phyloP scores from a whole-genome alignment of 495 filamentous ascomycete species.

The Neurospora tetrasperma region DNA sequence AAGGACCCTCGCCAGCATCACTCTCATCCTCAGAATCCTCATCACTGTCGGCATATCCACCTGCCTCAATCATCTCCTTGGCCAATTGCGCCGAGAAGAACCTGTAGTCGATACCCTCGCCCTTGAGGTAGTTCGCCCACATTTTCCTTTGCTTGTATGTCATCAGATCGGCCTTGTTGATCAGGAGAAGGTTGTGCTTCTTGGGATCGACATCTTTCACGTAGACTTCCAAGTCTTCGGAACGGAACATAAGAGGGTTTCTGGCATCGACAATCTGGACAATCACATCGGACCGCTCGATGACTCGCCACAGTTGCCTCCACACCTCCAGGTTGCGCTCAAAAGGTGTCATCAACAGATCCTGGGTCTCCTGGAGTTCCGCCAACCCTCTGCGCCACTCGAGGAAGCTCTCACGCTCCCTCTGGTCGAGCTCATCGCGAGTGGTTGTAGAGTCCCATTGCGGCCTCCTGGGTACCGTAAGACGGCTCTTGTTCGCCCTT shows the following conservation, averaged over 20 bases:
- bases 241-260: conserved; percentile 89
- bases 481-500: conserved; percentile 56
- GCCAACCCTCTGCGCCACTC: conserved; percentile 87
- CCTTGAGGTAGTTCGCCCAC: conserved; percentile 86
- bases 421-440: conserved; percentile 62
- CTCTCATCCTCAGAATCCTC: conserved; percentile 15
- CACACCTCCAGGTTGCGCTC: conserved; percentile 97
- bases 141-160: conserved; percentile 68
- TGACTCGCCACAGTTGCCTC: conserved; percentile 97
- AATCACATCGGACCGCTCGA: conserved; percentile 89
- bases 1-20: conserved; percentile 25
- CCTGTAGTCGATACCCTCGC: conserved; percentile 69
- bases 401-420: conserved; percentile 72
- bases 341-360: conserved; percentile 96
- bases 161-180: conserved; percentile 99
- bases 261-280: conserved; percentile 98
- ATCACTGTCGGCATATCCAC: conserved; percentile 36
- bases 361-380: conserved; percentile 83
- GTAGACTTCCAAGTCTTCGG: conserved; percentile 85
- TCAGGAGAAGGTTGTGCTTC: conserved; percentile 86
- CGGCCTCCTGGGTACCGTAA: conserved; percentile 87
- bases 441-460: conserved; percentile 81
- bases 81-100: conserved; percentile 95
- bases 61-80: conserved; percentile 72
- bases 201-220: conserved; percentile 81